A percentile compares a stretch with the other conserved stretches of the same genome.
Evolutionary conservation across 129 eudicot species (phyloP).

Genomic region (Pittosporum tobira): DNA sequence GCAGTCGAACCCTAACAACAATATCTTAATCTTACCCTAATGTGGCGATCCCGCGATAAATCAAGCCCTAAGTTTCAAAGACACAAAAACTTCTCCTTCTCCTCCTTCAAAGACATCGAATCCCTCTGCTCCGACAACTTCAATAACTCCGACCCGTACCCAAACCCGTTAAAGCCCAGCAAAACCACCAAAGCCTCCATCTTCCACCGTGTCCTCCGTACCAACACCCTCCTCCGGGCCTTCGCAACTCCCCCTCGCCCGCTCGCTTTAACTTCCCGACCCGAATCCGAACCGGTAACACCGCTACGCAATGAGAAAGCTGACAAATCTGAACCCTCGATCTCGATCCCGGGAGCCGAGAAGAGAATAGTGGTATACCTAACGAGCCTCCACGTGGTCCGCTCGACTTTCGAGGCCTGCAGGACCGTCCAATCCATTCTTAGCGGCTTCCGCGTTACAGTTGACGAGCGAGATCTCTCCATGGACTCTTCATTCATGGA

Average conservation of each 20-base stretch:
- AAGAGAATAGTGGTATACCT: slow-evolving; percentile 50
- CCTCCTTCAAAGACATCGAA: slow-evolving; percentile 56
- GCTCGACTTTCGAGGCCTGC: slow-evolving; percentile 88
- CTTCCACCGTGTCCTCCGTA: slow-evolving; percentile 68
- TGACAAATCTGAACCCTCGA: background rate
- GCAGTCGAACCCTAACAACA: background rate
- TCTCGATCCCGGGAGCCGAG: slow-evolving; percentile 29
- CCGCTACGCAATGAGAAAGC: background rate
- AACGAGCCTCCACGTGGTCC: slow-evolving; percentile 77
- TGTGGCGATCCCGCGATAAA: slow-evolving; percentile 62
- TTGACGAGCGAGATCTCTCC: slow-evolving; percentile 85
- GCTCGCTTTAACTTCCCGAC: background rate
- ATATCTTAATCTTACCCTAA: slow-evolving; percentile 9
- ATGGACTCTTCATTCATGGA: slow-evolving; percentile 62
- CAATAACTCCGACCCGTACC: background rate
- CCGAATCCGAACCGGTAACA: background rate
- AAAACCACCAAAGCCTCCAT: slow-evolving; percentile 21
- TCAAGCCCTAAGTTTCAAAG: slow-evolving; percentile 22
- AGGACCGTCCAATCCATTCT: slow-evolving; percentile 52
- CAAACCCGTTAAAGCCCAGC: slow-evolving; percentile 5
- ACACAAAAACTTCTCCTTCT: slow-evolving; percentile 28
- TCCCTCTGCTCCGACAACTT: slow-evolving; percentile 35
- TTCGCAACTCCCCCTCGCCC: slow-evolving; percentile 19
- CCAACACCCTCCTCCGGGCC: slow-evolving; percentile 38
- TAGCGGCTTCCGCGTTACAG: slow-evolving; percentile 55